Evolutionary conservation across 1,284 basidiomycete species (phyloP).

Genomic region (Abortiporus biennis): DNA sequence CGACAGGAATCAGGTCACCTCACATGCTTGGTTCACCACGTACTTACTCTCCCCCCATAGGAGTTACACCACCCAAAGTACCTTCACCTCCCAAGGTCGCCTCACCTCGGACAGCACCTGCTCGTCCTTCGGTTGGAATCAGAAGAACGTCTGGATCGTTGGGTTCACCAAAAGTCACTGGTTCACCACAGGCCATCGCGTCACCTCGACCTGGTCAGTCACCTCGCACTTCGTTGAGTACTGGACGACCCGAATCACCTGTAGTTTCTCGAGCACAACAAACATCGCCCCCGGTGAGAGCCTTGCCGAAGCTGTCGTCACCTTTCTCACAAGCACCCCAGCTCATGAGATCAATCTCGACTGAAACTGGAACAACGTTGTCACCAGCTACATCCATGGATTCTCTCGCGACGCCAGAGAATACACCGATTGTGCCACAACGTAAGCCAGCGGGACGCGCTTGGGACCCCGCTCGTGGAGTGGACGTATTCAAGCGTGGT

Average conservation of each 20-base stretch:
- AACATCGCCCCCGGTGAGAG: constrained; percentile 14
- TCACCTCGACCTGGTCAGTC: constrained; percentile 8
- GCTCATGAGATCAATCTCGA: constrained; percentile 23
- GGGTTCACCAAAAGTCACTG: neutral
- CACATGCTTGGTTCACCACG: constrained; percentile 26
- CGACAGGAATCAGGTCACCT: constrained; percentile 27
- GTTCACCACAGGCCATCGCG: constrained; percentile 4
- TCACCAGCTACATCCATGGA: constrained; percentile 43
- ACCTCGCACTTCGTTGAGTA: constrained; percentile 16
- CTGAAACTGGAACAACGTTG: constrained; percentile 25
- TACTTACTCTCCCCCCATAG: constrained; percentile 25
- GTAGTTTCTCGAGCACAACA: constrained; percentile 6
- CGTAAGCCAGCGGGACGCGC: constrained; percentile 44
- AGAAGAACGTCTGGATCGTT: constrained; percentile 3
- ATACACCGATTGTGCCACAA: constrained; percentile 16
- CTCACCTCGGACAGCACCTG: neutral
- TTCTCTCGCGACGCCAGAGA: constrained; percentile 25
- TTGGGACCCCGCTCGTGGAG: constrained; percentile 74
- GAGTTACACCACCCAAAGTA: constrained; percentile 15
- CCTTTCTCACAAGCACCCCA: constrained; percentile 20
- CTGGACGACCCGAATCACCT: constrained; percentile 17
- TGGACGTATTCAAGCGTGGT: constrained; percentile 75
- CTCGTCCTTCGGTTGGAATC: neutral
- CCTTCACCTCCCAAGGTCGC: constrained; percentile 14
- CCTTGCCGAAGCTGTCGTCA: constrained; percentile 15